Evolutionary conservation across 129 eudicot genomes (phyloP), one percentile per base, ranked within the genome.

Genomic region (Logfia minima): DNA sequence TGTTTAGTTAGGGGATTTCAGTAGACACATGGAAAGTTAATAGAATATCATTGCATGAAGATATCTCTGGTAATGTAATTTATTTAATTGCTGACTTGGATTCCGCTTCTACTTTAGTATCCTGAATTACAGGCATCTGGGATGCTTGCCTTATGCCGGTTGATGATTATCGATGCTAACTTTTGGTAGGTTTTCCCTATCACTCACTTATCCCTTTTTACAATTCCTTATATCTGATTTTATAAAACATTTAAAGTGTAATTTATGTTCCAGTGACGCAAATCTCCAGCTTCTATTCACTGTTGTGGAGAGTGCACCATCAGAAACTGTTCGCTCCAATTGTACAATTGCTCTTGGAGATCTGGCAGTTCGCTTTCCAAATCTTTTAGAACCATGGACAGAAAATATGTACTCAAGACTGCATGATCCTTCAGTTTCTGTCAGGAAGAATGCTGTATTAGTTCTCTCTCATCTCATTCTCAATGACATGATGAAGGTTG

Each of bases 401-500:
- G 97, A 94, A 79, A 86, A 89, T 82, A 91, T 94, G 93, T 94
- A 87, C 86, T 83, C 93, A 52, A 84, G 97, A 22, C 83, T 94
- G 72, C 89, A 87, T 37, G 99, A 94, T 84, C 83, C 86, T 69
- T 89, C 99, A 72, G 85, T 80, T 74, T 82, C 96, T 80, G 99
- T 94, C 76, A 77, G 99, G 82, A 94, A 89, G 81, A 94, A 91
- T 86, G 99, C 99, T 19, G 93, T 94, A 18, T 80, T 94, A 87
- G 99, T 94, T 85, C 97, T 94, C 81, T 94, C 97, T 77, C 99
- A 94, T 79, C 97, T 94, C 71, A 94, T 94, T 58, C 85, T 94
- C 13, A 94, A 94, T 86, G 99, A 94, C 77, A 94, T 94, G 99
- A 94, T 94, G 99, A 94, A 94, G 99, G 99, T 94, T 80, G 45